Evolutionary conservation across 1,139 yeast species (phyloP).

Genomic region (Pneumocystis jirovecii): DNA sequence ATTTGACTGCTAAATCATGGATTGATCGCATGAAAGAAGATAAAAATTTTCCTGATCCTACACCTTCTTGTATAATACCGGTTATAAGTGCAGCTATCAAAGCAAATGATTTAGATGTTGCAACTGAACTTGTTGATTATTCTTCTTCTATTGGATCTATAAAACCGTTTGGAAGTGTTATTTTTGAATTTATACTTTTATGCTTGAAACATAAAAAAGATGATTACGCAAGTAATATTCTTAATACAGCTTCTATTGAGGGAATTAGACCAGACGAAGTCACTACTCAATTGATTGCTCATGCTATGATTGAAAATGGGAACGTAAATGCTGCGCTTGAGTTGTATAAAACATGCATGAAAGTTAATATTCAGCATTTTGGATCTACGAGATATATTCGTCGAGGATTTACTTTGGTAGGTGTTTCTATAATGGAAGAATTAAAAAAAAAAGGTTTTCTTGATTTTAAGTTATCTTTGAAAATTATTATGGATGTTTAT

Average conservation of each 20-base stretch:
- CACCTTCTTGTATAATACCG: not conserved
- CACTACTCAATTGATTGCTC: not conserved
- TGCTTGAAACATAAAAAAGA: not conserved
- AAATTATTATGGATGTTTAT: not conserved
- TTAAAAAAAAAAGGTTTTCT: not conserved
- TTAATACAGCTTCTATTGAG: not conserved
- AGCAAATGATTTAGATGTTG: not conserved
- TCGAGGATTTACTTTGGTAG: not conserved
- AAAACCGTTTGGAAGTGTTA: not conserved
- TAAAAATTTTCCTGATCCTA: not conserved
- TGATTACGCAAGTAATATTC: not conserved
- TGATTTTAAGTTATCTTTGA: not conserved
- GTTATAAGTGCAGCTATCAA: not conserved
- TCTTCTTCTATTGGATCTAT: slow-evolving; percentile 1
- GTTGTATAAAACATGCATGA: not conserved
- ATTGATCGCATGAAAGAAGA: slow-evolving; percentile 1
- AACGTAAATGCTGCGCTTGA: not conserved
- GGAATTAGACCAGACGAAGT: slow-evolving; percentile 1
- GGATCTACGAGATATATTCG: not conserved
- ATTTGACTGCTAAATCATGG: not conserved
- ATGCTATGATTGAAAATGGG: not conserved
- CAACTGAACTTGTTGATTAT: not conserved
- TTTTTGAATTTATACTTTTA: not conserved
- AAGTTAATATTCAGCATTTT: not conserved
- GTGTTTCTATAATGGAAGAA: not conserved